These are phyloP conservation scores for Penicillium sp. DNA, from an alignment of 2,329 filamentous ascomycete species.

Conservation along the genomic window DNA sequence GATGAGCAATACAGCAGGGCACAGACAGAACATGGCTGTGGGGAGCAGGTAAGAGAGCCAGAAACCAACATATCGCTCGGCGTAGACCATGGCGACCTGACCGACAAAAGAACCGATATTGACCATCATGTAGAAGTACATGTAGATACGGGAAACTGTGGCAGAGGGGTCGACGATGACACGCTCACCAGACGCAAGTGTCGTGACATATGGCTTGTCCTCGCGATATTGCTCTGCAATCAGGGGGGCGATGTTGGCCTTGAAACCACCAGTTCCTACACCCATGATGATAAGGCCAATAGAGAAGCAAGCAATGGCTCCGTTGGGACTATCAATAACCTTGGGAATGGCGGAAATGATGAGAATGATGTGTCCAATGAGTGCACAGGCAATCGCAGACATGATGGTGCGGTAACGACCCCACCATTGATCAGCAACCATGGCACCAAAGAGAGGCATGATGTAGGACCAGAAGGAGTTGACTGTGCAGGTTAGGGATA, in stretches of 20 bases:
- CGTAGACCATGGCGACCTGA: slow-evolving; percentile 68
- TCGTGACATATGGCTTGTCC: slow-evolving; percentile 57
- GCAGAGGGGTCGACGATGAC: slow-evolving; percentile 69
- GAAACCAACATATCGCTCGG: slow-evolving; percentile 73
- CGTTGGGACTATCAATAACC: slow-evolving; percentile 58
- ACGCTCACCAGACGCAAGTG: slow-evolving; percentile 58
- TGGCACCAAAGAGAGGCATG: slow-evolving; percentile 58
- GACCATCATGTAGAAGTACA: slow-evolving; percentile 70
- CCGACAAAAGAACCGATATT: slow-evolving; percentile 63
- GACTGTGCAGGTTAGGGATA: slow-evolving; percentile 30
- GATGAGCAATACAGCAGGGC: slow-evolving; percentile 60
- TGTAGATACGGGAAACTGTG: slow-evolving; percentile 66
- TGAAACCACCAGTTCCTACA: slow-evolving; percentile 77
- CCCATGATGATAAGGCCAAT: slow-evolving; percentile 66
- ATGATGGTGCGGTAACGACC: slow-evolving; percentile 70
- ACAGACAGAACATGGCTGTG: slow-evolving; percentile 62
- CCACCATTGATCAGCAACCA: slow-evolving; percentile 65
- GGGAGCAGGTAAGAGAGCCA: slow-evolving; percentile 70
- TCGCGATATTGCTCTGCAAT: slow-evolving; percentile 69
- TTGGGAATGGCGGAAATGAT: slow-evolving; percentile 63
- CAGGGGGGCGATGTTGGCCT: slow-evolving; percentile 72
- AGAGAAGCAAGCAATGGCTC: slow-evolving; percentile 62
- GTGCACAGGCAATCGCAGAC: slow-evolving; percentile 62
- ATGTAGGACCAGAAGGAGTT: slow-evolving; percentile 63
- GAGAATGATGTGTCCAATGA: slow-evolving; percentile 65